phyloP scores from a whole-genome alignment of 2,329 filamentous ascomycete species.

The Escovopsis sp. region DNA sequence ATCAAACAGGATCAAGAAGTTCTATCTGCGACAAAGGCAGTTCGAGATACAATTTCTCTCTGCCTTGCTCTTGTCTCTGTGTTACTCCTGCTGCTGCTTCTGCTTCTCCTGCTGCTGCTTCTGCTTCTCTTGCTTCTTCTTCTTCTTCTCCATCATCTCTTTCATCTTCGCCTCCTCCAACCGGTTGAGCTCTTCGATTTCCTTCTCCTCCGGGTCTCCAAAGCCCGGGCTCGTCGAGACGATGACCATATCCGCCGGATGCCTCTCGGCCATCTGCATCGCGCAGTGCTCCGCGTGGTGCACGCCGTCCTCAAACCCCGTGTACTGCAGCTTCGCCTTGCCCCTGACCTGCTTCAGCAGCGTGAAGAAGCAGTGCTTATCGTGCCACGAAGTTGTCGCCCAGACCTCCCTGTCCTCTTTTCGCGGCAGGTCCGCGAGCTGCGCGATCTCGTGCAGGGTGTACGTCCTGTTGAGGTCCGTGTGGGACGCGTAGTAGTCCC shows the following conservation, averaged over 20 bases:
- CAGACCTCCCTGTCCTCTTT: background rate
- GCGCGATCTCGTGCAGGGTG: background rate
- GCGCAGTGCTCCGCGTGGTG: slow-evolving; percentile 1
- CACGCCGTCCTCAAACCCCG: slow-evolving; percentile 1
- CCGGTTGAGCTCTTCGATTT: background rate
- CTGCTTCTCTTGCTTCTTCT: no score
- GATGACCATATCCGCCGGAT: background rate
- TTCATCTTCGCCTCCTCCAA: slow-evolving; percentile 1
- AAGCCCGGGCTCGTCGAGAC: slow-evolving; percentile 1
- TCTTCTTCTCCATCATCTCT: no score
- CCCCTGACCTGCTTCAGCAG: slow-evolving; percentile 1
- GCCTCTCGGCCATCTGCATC: background rate
- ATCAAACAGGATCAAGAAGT: no score
- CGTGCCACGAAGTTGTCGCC: slow-evolving; percentile 1
- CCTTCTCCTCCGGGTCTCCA: background rate
- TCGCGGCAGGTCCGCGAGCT: background rate
- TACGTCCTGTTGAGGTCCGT: background rate
- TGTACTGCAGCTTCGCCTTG: slow-evolving; percentile 2
- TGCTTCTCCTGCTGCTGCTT: no score
- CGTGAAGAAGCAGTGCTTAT: slow-evolving; percentile 3
- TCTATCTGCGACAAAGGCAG: no score
- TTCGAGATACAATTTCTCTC: no score
- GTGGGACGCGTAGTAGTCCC: slow-evolving; percentile 14
- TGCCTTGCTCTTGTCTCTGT: no score
- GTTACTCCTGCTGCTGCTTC: no score